phyloP scores from a whole-genome alignment of 768 basidiomycete species.

The Phylloporus rhodoxanthus region DNA sequence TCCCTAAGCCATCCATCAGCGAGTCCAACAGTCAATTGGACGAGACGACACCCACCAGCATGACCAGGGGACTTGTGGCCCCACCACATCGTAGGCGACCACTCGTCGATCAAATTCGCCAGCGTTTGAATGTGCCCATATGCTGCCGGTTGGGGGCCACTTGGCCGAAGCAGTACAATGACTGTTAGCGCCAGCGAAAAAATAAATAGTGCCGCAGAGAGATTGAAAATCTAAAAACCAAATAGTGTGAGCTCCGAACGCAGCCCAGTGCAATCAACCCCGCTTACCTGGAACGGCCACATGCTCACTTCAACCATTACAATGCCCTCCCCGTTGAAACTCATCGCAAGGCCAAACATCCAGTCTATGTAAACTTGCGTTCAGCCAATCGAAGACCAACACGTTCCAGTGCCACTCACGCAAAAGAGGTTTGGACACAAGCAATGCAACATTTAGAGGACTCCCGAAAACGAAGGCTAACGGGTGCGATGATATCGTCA shows the following conservation, averaged over 20 bases:
- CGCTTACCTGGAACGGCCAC: conserved; percentile 24
- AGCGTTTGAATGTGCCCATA: conserved; percentile 33
- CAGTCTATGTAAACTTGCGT: conserved; percentile 11
- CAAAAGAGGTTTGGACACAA: too few relatives aligned
- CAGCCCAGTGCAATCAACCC: not conserved
- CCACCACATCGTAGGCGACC: conserved; percentile 32
- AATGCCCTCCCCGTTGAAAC: conserved; percentile 6
- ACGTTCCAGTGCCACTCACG: too few relatives aligned
- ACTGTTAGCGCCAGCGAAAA: too few relatives aligned
- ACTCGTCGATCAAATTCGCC: conserved; percentile 33
- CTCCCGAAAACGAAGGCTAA: too few relatives aligned
- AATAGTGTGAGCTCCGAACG: not conserved
- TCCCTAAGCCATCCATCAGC: conserved; percentile 14
- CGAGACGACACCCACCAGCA: conserved; percentile 19
- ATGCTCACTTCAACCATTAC: conserved; percentile 19
- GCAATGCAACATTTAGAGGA: too few relatives aligned
- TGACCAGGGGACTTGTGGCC: conserved; percentile 20
- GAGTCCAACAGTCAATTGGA: not conserved
- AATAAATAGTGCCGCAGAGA: too few relatives aligned
- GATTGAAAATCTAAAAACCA: too few relatives aligned
- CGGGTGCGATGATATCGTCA: too few relatives aligned
- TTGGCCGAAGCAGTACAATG: too few relatives aligned
- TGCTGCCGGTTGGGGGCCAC: too few relatives aligned
- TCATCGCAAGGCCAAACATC: not conserved
- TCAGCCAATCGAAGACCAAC: not conserved